phyloP scores from a whole-genome alignment of 768 basidiomycete genomes.

The Psilocybe sp. region DNA sequence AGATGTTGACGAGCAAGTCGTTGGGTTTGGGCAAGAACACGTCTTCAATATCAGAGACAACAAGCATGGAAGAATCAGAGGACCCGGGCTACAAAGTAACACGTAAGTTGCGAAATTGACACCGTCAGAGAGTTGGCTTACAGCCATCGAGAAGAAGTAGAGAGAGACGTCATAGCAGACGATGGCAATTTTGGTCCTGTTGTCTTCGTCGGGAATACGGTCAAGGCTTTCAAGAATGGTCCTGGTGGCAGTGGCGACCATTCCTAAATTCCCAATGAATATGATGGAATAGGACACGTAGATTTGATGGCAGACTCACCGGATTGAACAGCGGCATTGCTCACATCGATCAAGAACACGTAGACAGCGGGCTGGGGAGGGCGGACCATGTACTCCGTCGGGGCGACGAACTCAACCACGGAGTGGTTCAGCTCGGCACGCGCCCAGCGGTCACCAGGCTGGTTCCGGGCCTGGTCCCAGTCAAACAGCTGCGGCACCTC shows the following conservation, averaged over 20 bases:
- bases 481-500: slow-evolving; percentile 98
- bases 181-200: slow-evolving; percentile 88
- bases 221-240: slow-evolving; percentile 95
- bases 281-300: not conserved
- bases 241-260: slow-evolving; percentile 97
- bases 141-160: slow-evolving; percentile 95
- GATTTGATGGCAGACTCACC: slow-evolving; percentile 42
- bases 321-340: slow-evolving; percentile 86
- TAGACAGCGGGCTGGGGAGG: slow-evolving; percentile 97
- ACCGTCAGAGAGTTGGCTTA: slow-evolving; percentile 31
- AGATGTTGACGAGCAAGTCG: slow-evolving; percentile 93
- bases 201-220: slow-evolving; percentile 92
- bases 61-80: slow-evolving; percentile 89
- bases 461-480: slow-evolving; percentile 93
- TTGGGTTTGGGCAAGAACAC: slow-evolving; percentile 97
- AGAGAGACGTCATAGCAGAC: slow-evolving; percentile 90
- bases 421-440: slow-evolving; percentile 91
- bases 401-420: slow-evolving; percentile 96
- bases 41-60: slow-evolving; percentile 95
- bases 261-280: slow-evolving; percentile 47
- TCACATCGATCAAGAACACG: slow-evolving; percentile 96
- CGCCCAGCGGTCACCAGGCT: slow-evolving; percentile 93
- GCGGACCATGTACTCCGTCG: slow-evolving; percentile 99
- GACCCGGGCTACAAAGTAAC: slow-evolving; percentile 49
- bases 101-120: not conserved